Conservation (phyloP, 1,284 basidiomycete species). For the Trametes versicolor region DNA sequence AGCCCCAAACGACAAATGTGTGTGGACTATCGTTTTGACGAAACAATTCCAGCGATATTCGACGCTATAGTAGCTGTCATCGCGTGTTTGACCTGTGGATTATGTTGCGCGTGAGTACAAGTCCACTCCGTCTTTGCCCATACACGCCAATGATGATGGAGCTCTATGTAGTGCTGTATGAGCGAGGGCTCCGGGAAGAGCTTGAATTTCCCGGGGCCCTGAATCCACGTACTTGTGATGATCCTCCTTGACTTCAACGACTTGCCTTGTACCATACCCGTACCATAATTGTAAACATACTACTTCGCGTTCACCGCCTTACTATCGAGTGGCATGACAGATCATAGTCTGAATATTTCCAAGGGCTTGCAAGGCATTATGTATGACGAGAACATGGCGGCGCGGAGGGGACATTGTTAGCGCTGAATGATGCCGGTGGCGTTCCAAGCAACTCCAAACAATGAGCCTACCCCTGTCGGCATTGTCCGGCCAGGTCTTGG, state of each 20-base stretch:
- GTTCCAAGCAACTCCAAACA: too few relatives aligned
- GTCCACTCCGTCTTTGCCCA: neutral
- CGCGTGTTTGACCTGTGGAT: slow-evolving; percentile 27
- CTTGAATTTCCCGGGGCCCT: slow-evolving; percentile 23
- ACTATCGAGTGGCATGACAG: too few relatives aligned
- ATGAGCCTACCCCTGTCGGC: too few relatives aligned
- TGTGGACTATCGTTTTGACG: neutral
- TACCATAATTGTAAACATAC: neutral
- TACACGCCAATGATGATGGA: neutral
- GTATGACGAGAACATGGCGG: too few relatives aligned
- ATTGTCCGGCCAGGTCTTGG: too few relatives aligned
- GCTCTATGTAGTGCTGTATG: slow-evolving; percentile 15
- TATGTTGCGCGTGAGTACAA: slow-evolving; percentile 24
- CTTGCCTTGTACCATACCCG: neutral
- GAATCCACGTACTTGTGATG: neutral
- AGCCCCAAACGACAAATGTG: neutral
- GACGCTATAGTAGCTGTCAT: slow-evolving; percentile 17
- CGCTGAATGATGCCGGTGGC: too few relatives aligned
- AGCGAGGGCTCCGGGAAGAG: slow-evolving; percentile 25
- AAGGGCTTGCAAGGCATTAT: too few relatives aligned
- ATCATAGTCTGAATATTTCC: too few relatives aligned
- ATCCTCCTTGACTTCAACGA: neutral
- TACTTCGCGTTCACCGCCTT: neutral
- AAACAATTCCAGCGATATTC: slow-evolving; percentile 12
- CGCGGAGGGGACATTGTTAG: too few relatives aligned